These are phyloP conservation scores for Dactylorhiza incarnata DNA, from an alignment of 106 monocot genomes.

Conservation along the genomic window DNA sequence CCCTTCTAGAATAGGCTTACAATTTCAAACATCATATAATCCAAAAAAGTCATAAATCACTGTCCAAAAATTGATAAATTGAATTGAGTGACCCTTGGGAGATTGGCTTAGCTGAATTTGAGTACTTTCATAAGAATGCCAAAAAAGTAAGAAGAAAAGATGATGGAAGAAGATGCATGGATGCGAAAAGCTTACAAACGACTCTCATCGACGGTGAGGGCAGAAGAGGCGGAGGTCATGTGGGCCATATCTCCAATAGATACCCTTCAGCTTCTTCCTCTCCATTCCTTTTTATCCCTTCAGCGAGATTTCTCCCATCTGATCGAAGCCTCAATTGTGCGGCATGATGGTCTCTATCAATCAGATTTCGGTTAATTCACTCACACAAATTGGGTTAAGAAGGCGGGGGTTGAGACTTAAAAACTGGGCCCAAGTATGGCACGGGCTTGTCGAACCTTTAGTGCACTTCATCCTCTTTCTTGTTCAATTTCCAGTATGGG, in stretches of 20 bases:
- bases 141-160: neutral
- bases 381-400: too few relatives aligned
- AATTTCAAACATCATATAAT: neutral
- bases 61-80: too few relatives aligned
- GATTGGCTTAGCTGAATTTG: neutral
- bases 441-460: too few relatives aligned
- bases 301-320: neutral
- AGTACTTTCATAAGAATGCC: neutral
- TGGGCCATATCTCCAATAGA: constrained; percentile 11
- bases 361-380: too few relatives aligned
- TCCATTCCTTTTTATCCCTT: neutral
- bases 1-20: too few relatives aligned
- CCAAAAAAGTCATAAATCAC: neutral
- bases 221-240: constrained; percentile 10
- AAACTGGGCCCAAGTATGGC: too few relatives aligned
- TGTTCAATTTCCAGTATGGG: too few relatives aligned
- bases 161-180: neutral
- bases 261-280: neutral
- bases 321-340: neutral
- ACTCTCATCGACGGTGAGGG: constrained; percentile 32
- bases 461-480: too few relatives aligned
- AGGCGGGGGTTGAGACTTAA: too few relatives aligned
- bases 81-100: too few relatives aligned
- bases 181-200: constrained; percentile 27
- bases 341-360: neutral